These are phyloP conservation scores for Aspergillus panamensis DNA, from an alignment of 495 filamentous ascomycete species.

Conservation along the genomic window DNA sequence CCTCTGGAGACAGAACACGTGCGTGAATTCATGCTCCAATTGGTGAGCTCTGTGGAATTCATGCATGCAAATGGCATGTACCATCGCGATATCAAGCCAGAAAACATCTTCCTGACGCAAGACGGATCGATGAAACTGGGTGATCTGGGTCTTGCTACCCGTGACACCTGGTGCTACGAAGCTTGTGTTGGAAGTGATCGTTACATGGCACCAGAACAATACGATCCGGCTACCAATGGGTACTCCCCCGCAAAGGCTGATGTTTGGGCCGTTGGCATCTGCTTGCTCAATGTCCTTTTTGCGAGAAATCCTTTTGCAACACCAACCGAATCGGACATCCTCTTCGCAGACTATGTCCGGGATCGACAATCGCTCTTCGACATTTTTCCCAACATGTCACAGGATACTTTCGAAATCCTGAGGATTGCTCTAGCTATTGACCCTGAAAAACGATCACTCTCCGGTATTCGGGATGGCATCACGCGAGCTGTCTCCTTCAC, in stretches of 20 bases:
- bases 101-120: slow-evolving; percentile 94
- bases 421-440: slow-evolving; percentile 83
- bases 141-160: slow-evolving; percentile 90
- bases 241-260: slow-evolving; percentile 94
- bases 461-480: slow-evolving; percentile 70
- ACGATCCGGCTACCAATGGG: slow-evolving; percentile 76
- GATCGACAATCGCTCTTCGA: slow-evolving; percentile 96
- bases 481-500: slow-evolving; percentile 84
- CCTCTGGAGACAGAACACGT: slow-evolving; percentile 95
- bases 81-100: slow-evolving; percentile 98
- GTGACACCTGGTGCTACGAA: slow-evolving; percentile 82
- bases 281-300: slow-evolving; percentile 92
- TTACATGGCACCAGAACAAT: slow-evolving; percentile 99
- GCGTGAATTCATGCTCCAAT: slow-evolving; percentile 91
- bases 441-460: slow-evolving; percentile 81
- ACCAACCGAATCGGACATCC: slow-evolving; percentile 77
- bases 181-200: slow-evolving; percentile 92
- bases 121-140: slow-evolving; percentile 91
- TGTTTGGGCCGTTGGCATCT: slow-evolving; percentile 95
- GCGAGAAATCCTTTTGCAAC: slow-evolving; percentile 90
- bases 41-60: slow-evolving; percentile 83
- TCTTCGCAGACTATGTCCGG: slow-evolving; percentile 87
- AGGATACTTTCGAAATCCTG: slow-evolving; percentile 93
- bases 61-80: slow-evolving; percentile 89
- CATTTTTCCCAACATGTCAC: slow-evolving; percentile 97